phyloP scores from a whole-genome alignment of 495 filamentous ascomycete species.

The Lindgomyces ingoldianus region DNA sequence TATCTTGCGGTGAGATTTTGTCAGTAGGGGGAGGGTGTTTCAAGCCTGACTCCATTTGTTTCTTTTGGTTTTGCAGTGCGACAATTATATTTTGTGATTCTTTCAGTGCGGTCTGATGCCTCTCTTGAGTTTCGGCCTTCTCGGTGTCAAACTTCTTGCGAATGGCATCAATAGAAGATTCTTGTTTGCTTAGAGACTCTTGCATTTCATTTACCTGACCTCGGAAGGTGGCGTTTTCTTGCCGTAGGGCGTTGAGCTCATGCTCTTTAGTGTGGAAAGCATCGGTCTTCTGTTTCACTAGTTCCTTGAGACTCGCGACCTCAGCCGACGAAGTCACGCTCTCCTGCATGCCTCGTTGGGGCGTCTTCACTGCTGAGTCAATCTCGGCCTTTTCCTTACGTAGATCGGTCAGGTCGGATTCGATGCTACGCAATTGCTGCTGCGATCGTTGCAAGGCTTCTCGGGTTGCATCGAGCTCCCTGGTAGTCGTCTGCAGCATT shows the following conservation, averaged over 20 bases:
- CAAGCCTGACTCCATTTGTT: conserved; percentile 19
- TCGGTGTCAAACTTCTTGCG: conserved; percentile 3
- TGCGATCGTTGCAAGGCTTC: background rate
- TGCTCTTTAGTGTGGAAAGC: conserved; percentile 1
- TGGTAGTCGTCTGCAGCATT: background rate
- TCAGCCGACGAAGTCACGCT: background rate
- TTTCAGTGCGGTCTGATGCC: conserved; percentile 19
- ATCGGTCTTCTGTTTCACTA: background rate
- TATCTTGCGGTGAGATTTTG: conserved; percentile 7
- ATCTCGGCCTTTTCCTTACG: conserved; percentile 14
- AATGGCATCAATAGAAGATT: conserved; percentile 8
- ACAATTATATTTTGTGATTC: background rate
- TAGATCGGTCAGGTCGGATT: conserved; percentile 4
- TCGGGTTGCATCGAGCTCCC: conserved; percentile 7
- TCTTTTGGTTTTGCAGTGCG: conserved; percentile 10
- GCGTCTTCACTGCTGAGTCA: conserved; percentile 8
- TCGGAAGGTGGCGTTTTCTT: background rate
- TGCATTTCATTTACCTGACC: background rate
- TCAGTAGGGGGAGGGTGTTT: background rate
- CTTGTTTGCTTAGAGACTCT: background rate
- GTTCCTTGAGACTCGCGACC: background rate
- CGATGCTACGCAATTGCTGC: background rate
- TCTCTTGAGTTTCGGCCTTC: conserved; percentile 1
- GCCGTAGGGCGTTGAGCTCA: background rate
- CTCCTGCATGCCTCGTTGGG: background rate